phyloP scores from a whole-genome alignment of 768 basidiomycete genomes.

The Boletus rufocinnamomeus region DNA sequence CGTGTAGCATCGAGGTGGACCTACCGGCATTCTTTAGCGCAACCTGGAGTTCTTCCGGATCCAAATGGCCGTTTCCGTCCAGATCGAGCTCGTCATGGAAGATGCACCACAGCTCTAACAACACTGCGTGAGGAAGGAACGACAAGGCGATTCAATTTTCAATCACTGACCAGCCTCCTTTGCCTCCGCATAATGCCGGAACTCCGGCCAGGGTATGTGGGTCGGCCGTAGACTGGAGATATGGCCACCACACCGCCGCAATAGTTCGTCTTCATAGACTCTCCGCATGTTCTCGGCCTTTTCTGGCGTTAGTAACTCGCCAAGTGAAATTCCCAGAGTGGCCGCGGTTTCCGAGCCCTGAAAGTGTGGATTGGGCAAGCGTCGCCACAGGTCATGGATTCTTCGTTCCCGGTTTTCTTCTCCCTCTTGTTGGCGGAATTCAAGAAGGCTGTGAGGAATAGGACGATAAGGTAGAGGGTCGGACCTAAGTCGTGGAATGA shows the following conservation, averaged over 20 bases:
- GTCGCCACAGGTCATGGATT: constrained; percentile 64
- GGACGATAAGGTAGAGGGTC: constrained; percentile 46
- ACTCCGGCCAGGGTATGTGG: constrained; percentile 68
- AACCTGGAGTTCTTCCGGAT: constrained; percentile 58
- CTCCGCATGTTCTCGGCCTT: constrained; percentile 62
- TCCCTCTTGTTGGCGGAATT: constrained; percentile 68
- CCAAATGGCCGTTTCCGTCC: constrained; percentile 83
- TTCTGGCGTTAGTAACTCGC: constrained; percentile 45
- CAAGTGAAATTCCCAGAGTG: constrained; percentile 14
- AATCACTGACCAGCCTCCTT: constrained; percentile 75
- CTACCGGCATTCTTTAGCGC: constrained; percentile 74
- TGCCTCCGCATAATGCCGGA: constrained; percentile 70
- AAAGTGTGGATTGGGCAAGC: constrained; percentile 43
- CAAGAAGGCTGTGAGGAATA: constrained; percentile 53
- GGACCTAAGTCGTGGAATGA: constrained; percentile 60
- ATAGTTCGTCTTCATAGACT: constrained; percentile 78
- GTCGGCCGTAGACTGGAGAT: constrained; percentile 41
- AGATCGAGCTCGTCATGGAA: constrained; percentile 91
- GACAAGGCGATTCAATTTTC: constrained; percentile 13
- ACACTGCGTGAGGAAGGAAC: constrained; percentile 20
- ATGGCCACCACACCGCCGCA: constrained; percentile 52
- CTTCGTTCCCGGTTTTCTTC: constrained; percentile 58
- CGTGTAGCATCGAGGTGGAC: constrained; percentile 25
- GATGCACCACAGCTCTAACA: constrained; percentile 82
- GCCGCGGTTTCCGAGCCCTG: constrained; percentile 29